Base-by-base conservation (phyloP, 257 asterid species). In the Jasminum sambac region DNA sequence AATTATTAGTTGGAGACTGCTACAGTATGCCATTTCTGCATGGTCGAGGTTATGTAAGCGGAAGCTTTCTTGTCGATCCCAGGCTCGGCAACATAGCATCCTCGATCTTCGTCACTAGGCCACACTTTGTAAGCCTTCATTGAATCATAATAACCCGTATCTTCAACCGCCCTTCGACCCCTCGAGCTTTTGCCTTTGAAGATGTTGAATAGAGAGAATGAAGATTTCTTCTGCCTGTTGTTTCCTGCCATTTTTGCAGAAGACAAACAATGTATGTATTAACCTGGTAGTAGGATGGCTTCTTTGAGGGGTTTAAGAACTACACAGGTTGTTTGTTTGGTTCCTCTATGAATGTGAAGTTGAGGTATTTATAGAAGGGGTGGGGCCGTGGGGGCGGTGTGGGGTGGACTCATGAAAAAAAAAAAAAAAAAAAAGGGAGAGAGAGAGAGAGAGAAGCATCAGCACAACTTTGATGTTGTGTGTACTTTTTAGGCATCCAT, bases 61-160 rank as follows among this genome's bases (percentile, higher is more conserved):
- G 90, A 70, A 25, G 94, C 96, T 67, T 79, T 85, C 76, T 72
- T 76, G 67, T 91, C 94, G 30, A 91, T 89, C 1, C 88, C 84
- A 0, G 98, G 98, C 64, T 91, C 94, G 0, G 96, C 96, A 34
- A 91, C 95, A 90, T 95, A 91, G 1, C 85, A 73, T 2, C 90
- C 95, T 72, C 91, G 74, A 44, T 91, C 98, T 61, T 91, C 90
- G 39, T 91, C 97, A 67, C 97, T 87, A 0, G 90, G 96, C 73
- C 91, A 91, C 13, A 86, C 86, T 66, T 87, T 91, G 74, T 83
- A 91, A 0, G 96, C 96, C 68, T 84, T 91, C 77, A 89, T 69
- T 10, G 40, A 73, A 5, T 91, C 96, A 2, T 81, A 5, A 17
- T 48, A 85, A 6, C 76, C 73, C 2, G 10, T 14, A 4, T 76